phyloP scores from a whole-genome alignment of 306 rosid species.

The Hippophae tibetana region DNA sequence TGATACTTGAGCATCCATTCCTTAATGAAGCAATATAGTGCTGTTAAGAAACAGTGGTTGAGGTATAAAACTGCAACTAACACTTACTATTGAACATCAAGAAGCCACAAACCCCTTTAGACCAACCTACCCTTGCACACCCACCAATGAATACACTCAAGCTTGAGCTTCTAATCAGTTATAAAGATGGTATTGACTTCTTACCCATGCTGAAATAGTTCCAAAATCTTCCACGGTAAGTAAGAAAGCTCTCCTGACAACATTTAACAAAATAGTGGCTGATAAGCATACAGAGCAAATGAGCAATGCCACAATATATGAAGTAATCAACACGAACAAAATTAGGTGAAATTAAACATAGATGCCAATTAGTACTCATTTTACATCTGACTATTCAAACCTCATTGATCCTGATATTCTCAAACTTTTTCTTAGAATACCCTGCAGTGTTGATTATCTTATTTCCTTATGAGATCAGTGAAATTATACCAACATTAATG shows the following conservation, averaged over 20 bases:
- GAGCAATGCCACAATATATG: not conserved
- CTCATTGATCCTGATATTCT: no score
- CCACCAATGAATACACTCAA: not conserved
- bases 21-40: constrained; percentile 31
- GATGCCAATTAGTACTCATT: not conserved
- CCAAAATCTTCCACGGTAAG: constrained; percentile 97
- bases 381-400: no score
- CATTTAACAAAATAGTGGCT: constrained; percentile 11
- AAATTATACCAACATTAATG: no score
- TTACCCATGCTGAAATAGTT: constrained; percentile 96
- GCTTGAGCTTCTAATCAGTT: not conserved
- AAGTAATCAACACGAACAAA: constrained; percentile 5
- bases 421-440: no score
- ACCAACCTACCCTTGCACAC: not conserved
- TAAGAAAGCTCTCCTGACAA: constrained; percentile 67
- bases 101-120: not conserved
- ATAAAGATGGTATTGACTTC: constrained; percentile 23
- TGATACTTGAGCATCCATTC: constrained; percentile 95
- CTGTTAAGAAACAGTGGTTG: constrained; percentile 6
- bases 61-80: not conserved
- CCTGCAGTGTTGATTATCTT: no score
- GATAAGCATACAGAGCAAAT: constrained; percentile 16
- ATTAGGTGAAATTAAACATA: not conserved
- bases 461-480: no score
- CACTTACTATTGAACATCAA: not conserved